Conservation (phyloP, 345 rosid species). For the Lepidium sativum region DNA sequence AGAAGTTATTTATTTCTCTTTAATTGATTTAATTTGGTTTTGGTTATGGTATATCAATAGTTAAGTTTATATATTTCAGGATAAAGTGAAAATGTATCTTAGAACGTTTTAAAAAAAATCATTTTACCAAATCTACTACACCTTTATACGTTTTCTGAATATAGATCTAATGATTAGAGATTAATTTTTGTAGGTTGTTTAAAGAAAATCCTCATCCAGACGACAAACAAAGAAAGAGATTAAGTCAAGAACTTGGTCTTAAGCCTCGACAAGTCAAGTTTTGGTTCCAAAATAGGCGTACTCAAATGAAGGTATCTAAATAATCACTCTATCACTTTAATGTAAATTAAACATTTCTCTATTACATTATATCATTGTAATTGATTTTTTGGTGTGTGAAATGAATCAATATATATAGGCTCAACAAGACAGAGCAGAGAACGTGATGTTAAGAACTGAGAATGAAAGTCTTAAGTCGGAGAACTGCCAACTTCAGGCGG, state of each 20-base stretch:
- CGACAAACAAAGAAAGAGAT: slow-evolving; percentile 78
- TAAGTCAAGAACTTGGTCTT: slow-evolving; percentile 88
- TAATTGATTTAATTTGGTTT: background rate
- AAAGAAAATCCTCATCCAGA: slow-evolving; percentile 96
- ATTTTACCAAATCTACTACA: background rate
- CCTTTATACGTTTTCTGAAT: background rate
- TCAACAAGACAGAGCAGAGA: slow-evolving; percentile 82
- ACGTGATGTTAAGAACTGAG: slow-evolving; percentile 66
- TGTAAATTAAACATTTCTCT: background rate
- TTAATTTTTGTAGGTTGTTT: slow-evolving; percentile 53
- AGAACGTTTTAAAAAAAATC: background rate
- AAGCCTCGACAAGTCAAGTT: slow-evolving; percentile 97
- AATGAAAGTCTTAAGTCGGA: slow-evolving; percentile 67
- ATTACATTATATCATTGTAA: background rate
- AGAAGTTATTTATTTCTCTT: background rate
- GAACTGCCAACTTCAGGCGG: slow-evolving; percentile 68
- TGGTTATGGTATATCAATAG: background rate
- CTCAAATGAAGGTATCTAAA: slow-evolving; percentile 77
- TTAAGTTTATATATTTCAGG: too few relatives aligned
- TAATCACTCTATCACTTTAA: background rate
- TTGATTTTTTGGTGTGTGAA: background rate
- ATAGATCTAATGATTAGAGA: background rate
- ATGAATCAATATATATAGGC: slow-evolving; percentile 41
- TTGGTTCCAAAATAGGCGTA: slow-evolving; percentile 98
- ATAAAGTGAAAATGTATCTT: background rate